Percentiles rank a stretch among this genome's conserved stretches.
phyloP scores from a whole-genome alignment of 2,329 filamentous ascomycete genomes.

The Bipolaris victoriae region DNA sequence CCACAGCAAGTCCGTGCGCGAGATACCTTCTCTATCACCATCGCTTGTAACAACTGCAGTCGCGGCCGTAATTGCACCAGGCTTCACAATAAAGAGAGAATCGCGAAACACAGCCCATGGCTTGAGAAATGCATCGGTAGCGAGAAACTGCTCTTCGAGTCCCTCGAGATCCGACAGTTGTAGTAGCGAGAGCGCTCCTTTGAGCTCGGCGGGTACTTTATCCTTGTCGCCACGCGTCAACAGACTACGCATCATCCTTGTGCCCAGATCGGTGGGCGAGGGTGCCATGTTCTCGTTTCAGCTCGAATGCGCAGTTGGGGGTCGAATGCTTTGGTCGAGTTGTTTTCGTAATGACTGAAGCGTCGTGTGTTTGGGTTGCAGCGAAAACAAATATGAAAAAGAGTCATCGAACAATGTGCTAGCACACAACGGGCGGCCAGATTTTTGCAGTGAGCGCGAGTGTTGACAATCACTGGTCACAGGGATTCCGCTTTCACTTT shows the following conservation, averaged over 20 bases:
- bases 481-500: not conserved
- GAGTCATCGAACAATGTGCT: not conserved
- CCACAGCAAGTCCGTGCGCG: constrained; percentile 35
- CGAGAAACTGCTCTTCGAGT: constrained; percentile 40
- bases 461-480: not conserved
- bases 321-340: not conserved
- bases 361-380: not conserved
- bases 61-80: constrained; percentile 16
- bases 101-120: constrained; percentile 45
- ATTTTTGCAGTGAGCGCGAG: not conserved
- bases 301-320: not conserved
- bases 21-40: constrained; percentile 16
- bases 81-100: constrained; percentile 28
- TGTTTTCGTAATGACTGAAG: not conserved
- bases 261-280: constrained; percentile 10
- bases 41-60: constrained; percentile 6
- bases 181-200: constrained; percentile 33
- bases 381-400: not conserved
- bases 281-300: constrained; percentile 10
- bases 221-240: constrained; percentile 21
- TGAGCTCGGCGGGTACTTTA: constrained; percentile 27
- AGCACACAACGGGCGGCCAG: not conserved
- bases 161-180: constrained; percentile 25
- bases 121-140: constrained; percentile 35
- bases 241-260: constrained; percentile 22